Evolutionary conservation across 108 stramenopile species (phyloP).

Genomic region (Aurantiochytrium sp.): DNA sequence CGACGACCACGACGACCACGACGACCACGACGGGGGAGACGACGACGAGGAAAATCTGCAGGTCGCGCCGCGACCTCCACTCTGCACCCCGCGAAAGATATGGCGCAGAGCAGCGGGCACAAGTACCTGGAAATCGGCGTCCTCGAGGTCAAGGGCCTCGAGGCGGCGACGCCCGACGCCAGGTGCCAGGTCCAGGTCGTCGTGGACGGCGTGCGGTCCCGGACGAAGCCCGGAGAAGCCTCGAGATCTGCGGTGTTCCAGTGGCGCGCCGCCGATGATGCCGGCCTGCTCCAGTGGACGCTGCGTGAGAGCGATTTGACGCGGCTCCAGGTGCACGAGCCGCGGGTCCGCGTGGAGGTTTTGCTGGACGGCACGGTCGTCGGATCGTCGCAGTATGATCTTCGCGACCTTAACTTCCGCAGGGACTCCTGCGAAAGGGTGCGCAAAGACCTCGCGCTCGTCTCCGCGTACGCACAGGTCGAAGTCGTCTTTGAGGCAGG

Average conservation of each 20-base stretch:
- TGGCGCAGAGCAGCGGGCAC: too few relatives aligned
- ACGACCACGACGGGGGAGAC: too few relatives aligned
- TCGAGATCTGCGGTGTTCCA: not conserved
- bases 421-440: not conserved
- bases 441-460: not conserved
- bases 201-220: not conserved
- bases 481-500: not conserved
- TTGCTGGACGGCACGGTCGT: not conserved
- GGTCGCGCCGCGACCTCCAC: too few relatives aligned
- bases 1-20: too few relatives aligned
- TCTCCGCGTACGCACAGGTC: not conserved
- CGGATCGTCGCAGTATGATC: not conserved
- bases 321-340: not conserved
- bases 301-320: not conserved
- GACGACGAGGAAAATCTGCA: too few relatives aligned
- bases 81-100: too few relatives aligned
- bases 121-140: not conserved
- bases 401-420: not conserved
- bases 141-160: not conserved
- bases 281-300: not conserved
- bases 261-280: not conserved
- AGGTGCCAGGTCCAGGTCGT: not conserved
- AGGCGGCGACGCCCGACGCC: not conserved
- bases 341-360: not conserved
- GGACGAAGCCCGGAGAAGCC: not conserved